Percentiles rank a stretch among this genome's conserved stretches.
Evolutionary conservation across 495 filamentous ascomycete species (phyloP).

Genomic region (Penicillium atrosanguineum): DNA sequence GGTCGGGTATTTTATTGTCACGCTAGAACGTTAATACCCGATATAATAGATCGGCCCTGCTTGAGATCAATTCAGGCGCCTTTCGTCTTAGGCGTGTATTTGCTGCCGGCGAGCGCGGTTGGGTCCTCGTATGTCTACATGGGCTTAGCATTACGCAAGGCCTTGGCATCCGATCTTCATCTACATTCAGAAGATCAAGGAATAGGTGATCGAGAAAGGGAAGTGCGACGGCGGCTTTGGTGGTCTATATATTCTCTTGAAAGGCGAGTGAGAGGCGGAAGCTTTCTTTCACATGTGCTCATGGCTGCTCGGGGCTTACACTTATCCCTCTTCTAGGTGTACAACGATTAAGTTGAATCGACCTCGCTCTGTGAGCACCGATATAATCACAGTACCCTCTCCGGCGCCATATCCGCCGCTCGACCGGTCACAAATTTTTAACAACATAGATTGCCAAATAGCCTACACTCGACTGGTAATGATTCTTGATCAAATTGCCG

Average conservation of each 20-base stretch:
- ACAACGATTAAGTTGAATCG: constrained; percentile 21
- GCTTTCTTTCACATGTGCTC: too few relatives aligned
- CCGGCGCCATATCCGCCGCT: constrained; percentile 14
- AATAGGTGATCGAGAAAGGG: constrained; percentile 9
- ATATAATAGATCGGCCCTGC: constrained; percentile 18
- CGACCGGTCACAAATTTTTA: constrained; percentile 14
- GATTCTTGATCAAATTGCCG: constrained; percentile 20
- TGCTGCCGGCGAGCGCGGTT: constrained; percentile 22
- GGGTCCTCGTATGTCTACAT: constrained; percentile 27
- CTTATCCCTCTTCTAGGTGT: constrained; percentile 5
- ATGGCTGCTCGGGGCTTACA: background rate
- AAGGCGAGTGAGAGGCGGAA: constrained; percentile 8
- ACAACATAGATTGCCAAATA: constrained; percentile 21
- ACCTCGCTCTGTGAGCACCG: constrained; percentile 18
- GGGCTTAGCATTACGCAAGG: constrained; percentile 42
- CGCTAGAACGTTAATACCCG: constrained; percentile 19
- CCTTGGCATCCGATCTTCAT: constrained; percentile 42
- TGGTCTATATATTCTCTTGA: constrained; percentile 31
- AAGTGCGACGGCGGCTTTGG: constrained; percentile 22
- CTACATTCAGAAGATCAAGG: constrained; percentile 11
- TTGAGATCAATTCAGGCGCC: constrained; percentile 22
- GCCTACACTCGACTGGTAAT: constrained; percentile 17
- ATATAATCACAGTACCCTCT: constrained; percentile 12
- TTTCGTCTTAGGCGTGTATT: constrained; percentile 23
- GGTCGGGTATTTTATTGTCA: constrained; percentile 16